Evolutionary conservation across 2,329 filamentous ascomycete species (phyloP), one percentile per base, ranked within the genome.

Genomic region (Decorospora gaudefroyi): DNA sequence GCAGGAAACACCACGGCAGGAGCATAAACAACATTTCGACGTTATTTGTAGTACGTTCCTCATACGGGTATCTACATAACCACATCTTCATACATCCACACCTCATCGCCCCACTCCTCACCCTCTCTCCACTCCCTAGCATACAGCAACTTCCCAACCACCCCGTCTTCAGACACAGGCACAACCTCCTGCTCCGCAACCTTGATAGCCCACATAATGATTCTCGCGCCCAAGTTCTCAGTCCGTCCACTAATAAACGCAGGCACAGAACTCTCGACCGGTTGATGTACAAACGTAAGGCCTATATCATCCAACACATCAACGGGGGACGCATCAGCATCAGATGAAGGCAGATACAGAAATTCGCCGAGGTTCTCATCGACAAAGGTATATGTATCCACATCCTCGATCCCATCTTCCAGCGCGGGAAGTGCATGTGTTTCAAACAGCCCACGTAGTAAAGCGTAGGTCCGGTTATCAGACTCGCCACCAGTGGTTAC

Each of bases 191-290:
- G 44, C 6, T 55, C 49, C 9, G 39, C 59, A 17, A 63, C 55
- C n/a, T 41, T 35, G 51, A 61, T 58, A 0, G 47, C 61, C 62
- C 62, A 66, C 47, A 60, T 59, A 2, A 60, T 16, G 8, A 61
- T 23, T 31, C 55, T 53, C 0, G 49, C 57, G 1, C 57, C 49
- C 7, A 61, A 19, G 10, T 57, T 49, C 37, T 58, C 53, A 3
- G 47, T 52, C 17, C 37, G 37, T 4, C 43, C 55, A 1, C 37
- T 26, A 7, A 61, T 27, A 22, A 55, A 49, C 7, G 38, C 37
- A 19, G 40, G 15, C 16, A 29, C 15, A 10, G 21, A 2, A 17
- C 36, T 30, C 9, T 30, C 46, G 2, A 13, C 16, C 3, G 39
- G 31, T 4, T 48, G 44, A 10, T 46, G 35, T 7, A 54, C 49